Percentiles rank a stretch among this genome's conserved stretches.
Conservation (phyloP, 2,329 filamentous ascomycete genomes). For the Cercospora citrullina region DNA sequence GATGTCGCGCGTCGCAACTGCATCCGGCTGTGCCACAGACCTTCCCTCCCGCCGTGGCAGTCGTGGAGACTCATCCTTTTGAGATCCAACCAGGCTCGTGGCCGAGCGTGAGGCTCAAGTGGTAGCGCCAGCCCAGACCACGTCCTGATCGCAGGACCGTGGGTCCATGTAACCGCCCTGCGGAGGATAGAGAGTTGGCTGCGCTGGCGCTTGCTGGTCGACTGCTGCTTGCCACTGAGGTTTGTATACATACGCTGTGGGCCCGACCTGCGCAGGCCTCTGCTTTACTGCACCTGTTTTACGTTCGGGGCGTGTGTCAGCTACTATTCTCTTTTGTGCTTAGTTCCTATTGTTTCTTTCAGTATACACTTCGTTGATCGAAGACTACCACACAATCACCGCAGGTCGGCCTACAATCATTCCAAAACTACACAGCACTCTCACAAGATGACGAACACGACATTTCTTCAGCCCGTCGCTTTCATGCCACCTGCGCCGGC, state of each 20-base stretch:
- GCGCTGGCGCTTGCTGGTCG: slow-evolving; percentile 25
- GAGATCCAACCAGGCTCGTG: slow-evolving; percentile 26
- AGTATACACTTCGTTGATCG: slow-evolving; percentile 47
- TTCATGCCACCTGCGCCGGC: slow-evolving; percentile 60
- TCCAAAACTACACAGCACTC: slow-evolving; percentile 7
- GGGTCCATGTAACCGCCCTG: slow-evolving; percentile 34
- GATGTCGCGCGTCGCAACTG: slow-evolving; percentile 11
- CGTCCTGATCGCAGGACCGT: slow-evolving; percentile 26
- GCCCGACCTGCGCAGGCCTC: slow-evolving; percentile 26
- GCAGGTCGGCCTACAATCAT: slow-evolving; percentile 46
- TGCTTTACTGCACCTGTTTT: slow-evolving; percentile 26
- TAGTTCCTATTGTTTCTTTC: slow-evolving; percentile 26
- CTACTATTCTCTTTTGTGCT: slow-evolving; percentile 30
- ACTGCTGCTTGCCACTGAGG: slow-evolving; percentile 16
- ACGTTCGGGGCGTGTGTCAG: slow-evolving; percentile 27
- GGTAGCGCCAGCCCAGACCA: slow-evolving; percentile 38
- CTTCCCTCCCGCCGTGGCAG: slow-evolving; percentile 9
- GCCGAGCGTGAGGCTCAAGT: slow-evolving; percentile 29
- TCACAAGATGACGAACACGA: slow-evolving; percentile 43
- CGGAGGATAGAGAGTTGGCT: slow-evolving; percentile 23
- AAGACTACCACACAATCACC: slow-evolving; percentile 43
- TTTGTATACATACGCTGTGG: slow-evolving; percentile 32
- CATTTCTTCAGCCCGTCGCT: slow-evolving; percentile 50
- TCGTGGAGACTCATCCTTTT: slow-evolving; percentile 20
- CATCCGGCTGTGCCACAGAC: slow-evolving; percentile 17